Evolutionary conservation across 768 basidiomycete genomes (phyloP), one percentile per base, ranked within the genome.

Genomic region (Grammothele lineata): DNA sequence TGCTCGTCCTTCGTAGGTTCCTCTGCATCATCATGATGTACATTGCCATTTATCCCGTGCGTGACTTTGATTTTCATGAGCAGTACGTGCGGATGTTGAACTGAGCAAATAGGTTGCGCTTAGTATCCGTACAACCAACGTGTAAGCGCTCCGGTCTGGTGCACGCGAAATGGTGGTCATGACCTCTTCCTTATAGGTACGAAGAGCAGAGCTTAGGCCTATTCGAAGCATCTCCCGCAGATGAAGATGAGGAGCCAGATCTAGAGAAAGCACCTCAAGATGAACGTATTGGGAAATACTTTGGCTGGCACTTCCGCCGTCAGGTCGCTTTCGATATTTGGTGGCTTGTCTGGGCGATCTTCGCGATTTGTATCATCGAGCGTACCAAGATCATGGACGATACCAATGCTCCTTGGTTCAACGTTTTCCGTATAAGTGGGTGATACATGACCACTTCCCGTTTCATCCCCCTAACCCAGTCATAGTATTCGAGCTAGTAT

Each of bases 1-100:
- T 30, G 18, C 10, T 24, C 26, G 17, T 32, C 11, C 2, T 45
- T 3, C 6, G 7, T 37, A 60, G 81, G 52, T 81, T 88, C 33
- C 60, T 88, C 1, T 87, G 86, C 56, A 73, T 85, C 6, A 76
- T 87, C 48, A 83, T 92, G 85, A 90, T 87, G 86, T 82, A 80
- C 50, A 80, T 81, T 43, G 75, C 77, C 25, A 70, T 80, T 54
- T 61, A 75, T 66, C 42, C 36, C 26, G 57, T 61, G 19, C 21
- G 50, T 22, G 15, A 42, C 11, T 24, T 10, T 37, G n/a, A n/a
- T n/a, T n/a, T n/a, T n/a, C n/a, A n/a, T 9, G 17, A 11, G 10
- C 9, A 23, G 43, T 17, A 33, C 9, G 4, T 22, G 15, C 24
- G 35, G 14, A n/a, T n/a, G n/a, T n/a, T 40, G 11, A 6, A 17